These are phyloP conservation scores for Symbiodinium pilosum DNA, from an alignment of 73 alveolate genomes.

Conservation along the genomic window DNA sequence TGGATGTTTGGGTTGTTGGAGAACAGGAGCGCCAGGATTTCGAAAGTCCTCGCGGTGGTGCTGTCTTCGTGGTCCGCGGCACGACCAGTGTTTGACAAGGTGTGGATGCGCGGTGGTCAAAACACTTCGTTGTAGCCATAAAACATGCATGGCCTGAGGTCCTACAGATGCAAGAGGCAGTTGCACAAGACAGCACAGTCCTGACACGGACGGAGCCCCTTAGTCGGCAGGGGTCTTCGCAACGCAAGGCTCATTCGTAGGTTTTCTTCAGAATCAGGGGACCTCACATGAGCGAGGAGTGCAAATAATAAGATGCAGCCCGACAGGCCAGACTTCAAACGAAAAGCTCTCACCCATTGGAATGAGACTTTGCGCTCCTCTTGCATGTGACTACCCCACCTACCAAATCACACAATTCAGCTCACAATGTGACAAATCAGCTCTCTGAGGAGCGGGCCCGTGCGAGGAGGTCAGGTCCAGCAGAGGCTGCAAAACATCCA, in stretches of 20 bases:
- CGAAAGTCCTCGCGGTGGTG: slow-evolving; percentile 47
- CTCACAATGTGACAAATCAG: not conserved
- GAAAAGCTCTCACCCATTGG: too few species aligned
- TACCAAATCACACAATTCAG: not conserved
- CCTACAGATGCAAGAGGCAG: not conserved
- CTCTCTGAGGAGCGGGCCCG: not conserved
- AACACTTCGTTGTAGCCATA: too few species aligned
- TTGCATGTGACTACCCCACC: too few species aligned
- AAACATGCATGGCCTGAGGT: too few species aligned
- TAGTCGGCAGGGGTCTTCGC: not conserved
- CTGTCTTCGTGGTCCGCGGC: too few species aligned
- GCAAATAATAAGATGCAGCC: too few species aligned
- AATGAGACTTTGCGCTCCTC: too few species aligned
- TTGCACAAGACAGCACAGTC: not conserved
- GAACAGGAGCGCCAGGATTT: slow-evolving; percentile 58
- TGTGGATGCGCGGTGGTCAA: too few species aligned
- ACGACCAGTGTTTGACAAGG: too few species aligned
- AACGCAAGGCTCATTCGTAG: too few species aligned
- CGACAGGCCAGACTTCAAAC: too few species aligned
- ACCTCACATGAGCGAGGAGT: too few species aligned
- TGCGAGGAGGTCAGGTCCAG: slow-evolving; percentile 49
- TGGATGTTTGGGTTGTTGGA: slow-evolving; percentile 87
- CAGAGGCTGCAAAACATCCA: slow-evolving; percentile 73
- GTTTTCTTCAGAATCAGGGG: not conserved
- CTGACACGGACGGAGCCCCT: slow-evolving; percentile 75